Percentiles rank a stretch among this genome's conserved stretches.
Evolutionary conservation across 2,329 filamentous ascomycete species (phyloP).

Genomic region (Verticillium tricorpus): DNA sequence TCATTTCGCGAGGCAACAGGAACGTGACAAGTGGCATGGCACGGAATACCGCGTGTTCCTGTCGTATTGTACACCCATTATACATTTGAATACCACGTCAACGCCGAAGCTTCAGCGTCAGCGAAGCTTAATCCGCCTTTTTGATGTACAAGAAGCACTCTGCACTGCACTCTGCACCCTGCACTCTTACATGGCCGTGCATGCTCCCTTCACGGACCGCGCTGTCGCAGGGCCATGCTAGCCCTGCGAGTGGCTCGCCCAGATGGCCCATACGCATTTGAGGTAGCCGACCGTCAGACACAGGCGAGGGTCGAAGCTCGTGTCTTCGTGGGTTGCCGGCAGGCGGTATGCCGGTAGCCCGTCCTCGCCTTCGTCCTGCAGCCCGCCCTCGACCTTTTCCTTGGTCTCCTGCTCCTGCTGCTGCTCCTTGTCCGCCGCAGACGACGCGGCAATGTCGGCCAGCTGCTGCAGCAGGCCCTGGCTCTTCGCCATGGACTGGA

Average conservation of each 20-base stretch:
- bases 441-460: slow-evolving; percentile 47
- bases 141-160: no score
- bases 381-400: neutral
- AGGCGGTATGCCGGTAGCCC: neutral
- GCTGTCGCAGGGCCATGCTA: slow-evolving; percentile 1
- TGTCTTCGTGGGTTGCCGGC: slow-evolving; percentile 31
- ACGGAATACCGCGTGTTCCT: neutral
- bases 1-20: no score
- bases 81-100: neutral
- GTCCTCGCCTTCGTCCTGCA: neutral
- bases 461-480: slow-evolving; percentile 53
- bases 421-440: slow-evolving; percentile 7
- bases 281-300: slow-evolving; percentile 35
- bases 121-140: neutral
- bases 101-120: neutral
- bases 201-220: no score
- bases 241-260: slow-evolving; percentile 7
- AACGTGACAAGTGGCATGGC: neutral
- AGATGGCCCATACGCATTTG: slow-evolving; percentile 12
- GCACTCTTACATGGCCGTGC: no score
- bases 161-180: no score
- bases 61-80: neutral
- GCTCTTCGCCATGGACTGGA: slow-evolving; percentile 36
- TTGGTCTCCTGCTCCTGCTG: neutral
- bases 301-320: slow-evolving; percentile 35